Evolutionary conservation across 257 asterid species (phyloP).

Genomic region (Fraxinus americana): DNA sequence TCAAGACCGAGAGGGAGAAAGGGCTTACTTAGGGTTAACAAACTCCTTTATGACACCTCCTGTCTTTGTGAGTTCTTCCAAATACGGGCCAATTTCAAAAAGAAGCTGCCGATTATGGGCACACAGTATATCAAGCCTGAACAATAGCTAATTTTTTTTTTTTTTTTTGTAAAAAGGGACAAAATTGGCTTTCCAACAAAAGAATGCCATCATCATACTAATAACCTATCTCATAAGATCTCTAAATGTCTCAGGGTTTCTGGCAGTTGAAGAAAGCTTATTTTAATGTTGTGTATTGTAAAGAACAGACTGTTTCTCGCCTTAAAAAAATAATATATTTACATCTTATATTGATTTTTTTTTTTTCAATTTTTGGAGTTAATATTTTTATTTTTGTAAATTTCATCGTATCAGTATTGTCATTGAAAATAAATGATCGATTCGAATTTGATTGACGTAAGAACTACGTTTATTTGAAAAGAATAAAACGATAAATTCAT

Average conservation of each 20-base stretch:
- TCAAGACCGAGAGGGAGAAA: slow-evolving; percentile 23
- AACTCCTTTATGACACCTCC: slow-evolving; percentile 95
- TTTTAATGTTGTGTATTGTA: background rate
- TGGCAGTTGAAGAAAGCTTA: background rate
- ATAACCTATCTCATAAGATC: background rate
- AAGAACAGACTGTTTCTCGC: background rate
- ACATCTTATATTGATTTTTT: too few relatives aligned
- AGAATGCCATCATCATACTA: slow-evolving; percentile 14
- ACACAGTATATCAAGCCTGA: slow-evolving; percentile 17
- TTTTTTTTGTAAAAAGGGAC: background rate
- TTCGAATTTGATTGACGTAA: too few relatives aligned
- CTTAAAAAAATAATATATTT: too few relatives aligned
- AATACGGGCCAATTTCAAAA: slow-evolving; percentile 80
- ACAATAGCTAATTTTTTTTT: background rate
- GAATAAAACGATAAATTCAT: too few relatives aligned
- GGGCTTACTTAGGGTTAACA: slow-evolving; percentile 89
- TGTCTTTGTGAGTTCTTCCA: slow-evolving; percentile 89
- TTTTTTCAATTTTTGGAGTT: too few relatives aligned
- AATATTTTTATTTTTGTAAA: too few relatives aligned
- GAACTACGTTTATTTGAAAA: too few relatives aligned
- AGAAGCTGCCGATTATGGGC: slow-evolving; percentile 60
- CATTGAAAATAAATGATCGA: too few relatives aligned
- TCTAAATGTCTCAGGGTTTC: slow-evolving; percentile 11
- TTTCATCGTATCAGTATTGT: too few relatives aligned
- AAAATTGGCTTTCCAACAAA: slow-evolving; percentile 1